Evolutionary conservation across 2,329 filamentous ascomycete species (phyloP).

Genomic region (Penicillium sclerotiorum): DNA sequence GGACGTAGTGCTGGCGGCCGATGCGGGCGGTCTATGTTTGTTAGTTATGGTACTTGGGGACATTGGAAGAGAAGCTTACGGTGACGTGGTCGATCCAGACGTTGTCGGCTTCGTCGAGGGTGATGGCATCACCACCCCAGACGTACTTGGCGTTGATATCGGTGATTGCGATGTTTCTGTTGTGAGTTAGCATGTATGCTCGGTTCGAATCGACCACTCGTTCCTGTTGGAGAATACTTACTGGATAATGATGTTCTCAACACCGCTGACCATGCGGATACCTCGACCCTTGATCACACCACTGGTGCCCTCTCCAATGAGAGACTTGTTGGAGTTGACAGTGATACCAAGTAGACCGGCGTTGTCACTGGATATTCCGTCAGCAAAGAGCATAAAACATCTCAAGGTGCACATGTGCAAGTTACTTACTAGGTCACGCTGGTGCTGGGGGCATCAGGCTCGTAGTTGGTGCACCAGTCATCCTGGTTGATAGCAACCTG

Average conservation of each 20-base stretch:
- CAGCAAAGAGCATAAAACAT: not conserved
- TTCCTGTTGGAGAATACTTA: not conserved
- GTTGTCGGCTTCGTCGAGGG: constrained; percentile 46
- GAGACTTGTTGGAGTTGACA: constrained; percentile 59
- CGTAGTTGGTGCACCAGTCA: constrained; percentile 62
- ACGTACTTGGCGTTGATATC: constrained; percentile 57
- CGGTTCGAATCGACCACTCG: not conserved
- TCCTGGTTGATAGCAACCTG: constrained; percentile 64
- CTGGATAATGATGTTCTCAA: constrained; percentile 61
- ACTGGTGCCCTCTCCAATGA: constrained; percentile 55
- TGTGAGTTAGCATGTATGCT: constrained; percentile 1
- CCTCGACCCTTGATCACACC: constrained; percentile 61
- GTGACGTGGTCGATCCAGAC: constrained; percentile 56
- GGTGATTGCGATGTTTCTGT: constrained; percentile 55
- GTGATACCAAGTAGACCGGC: constrained; percentile 53
- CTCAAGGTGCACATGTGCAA: not conserved
- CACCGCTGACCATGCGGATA: constrained; percentile 47
- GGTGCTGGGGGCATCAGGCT: constrained; percentile 54
- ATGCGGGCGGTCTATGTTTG: constrained; percentile 33
- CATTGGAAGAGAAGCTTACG: constrained; percentile 14
- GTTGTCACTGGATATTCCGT: constrained; percentile 43
- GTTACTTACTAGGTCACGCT: constrained; percentile 39
- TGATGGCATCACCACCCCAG: constrained; percentile 62
- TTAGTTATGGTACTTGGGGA: not conserved
- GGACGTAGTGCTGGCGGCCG: constrained; percentile 31